Conservation (phyloP, 2,329 filamentous ascomycete species). For the Diaporthe sp. region DNA sequence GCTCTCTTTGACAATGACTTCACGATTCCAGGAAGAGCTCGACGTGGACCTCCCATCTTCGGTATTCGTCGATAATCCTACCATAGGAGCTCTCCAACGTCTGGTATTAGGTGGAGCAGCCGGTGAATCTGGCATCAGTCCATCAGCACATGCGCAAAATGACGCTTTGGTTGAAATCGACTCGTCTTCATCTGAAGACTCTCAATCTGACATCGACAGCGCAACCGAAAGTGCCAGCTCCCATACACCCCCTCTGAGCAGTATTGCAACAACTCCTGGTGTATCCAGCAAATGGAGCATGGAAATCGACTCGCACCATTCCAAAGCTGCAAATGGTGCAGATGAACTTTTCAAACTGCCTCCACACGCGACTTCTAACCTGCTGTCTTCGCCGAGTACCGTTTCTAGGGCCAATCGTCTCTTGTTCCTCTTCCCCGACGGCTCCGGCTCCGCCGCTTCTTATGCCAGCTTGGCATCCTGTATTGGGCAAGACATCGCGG, state of each 20-base stretch:
- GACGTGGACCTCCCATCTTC: not conserved
- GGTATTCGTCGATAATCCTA: not conserved
- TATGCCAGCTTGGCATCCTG: constrained; percentile 1
- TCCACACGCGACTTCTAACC: constrained; percentile 5
- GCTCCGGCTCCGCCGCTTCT: constrained; percentile 22
- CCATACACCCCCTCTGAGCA: constrained; percentile 3
- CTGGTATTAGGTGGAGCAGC: not conserved
- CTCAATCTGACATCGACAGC: not conserved
- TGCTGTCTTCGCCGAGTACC: not conserved
- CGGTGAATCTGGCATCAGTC: too few species aligned
- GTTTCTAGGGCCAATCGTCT: not conserved
- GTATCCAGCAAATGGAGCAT: not conserved
- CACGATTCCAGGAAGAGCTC: constrained; percentile 27
- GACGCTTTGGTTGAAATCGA: not conserved
- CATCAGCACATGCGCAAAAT: not conserved
- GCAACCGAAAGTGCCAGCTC: not conserved
- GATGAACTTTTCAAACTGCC: not conserved
- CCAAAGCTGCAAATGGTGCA: not conserved
- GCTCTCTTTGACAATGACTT: constrained; percentile 3
- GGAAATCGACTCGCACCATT: not conserved
- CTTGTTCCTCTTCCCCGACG: constrained; percentile 31
- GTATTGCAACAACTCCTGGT: constrained; percentile 7
- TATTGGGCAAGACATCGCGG: not conserved
- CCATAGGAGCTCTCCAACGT: not conserved
- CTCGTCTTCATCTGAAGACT: not conserved